phyloP scores from a whole-genome alignment of 441 rosid species.

The Macaranga tanarius region DNA sequence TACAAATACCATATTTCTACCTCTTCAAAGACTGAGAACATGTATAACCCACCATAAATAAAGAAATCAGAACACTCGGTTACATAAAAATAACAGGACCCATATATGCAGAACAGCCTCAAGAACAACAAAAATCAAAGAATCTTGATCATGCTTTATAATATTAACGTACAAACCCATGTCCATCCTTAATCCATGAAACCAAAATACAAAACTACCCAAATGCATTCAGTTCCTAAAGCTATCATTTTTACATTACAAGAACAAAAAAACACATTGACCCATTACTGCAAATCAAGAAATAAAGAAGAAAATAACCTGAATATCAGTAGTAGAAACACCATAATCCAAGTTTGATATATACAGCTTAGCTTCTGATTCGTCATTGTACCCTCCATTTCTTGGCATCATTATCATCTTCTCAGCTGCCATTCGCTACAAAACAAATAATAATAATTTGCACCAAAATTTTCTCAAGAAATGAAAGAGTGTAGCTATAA shows the following conservation, averaged over 20 bases:
- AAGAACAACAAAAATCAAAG: not conserved
- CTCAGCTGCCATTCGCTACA: constrained; percentile 10
- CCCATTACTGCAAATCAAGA: not conserved
- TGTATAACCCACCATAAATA: too few species aligned
- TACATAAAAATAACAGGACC: too few species aligned
- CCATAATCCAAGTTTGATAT: constrained; percentile 82
- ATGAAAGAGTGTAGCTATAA: too few species aligned
- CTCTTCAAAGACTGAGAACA: too few species aligned
- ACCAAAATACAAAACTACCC: not conserved
- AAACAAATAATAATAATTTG: not conserved
- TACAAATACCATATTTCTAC: too few species aligned
- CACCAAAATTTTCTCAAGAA: not conserved
- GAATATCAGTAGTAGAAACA: constrained; percentile 74
- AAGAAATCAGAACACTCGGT: too few species aligned
- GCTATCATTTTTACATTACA: too few species aligned
- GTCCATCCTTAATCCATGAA: not conserved
- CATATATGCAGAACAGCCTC: not conserved
- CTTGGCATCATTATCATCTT: constrained; percentile 3
- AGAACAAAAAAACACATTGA: not conserved
- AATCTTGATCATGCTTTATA: not conserved
- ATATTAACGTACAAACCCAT: not conserved
- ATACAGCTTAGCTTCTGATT: constrained; percentile 78
- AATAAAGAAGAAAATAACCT: constrained; percentile 36
- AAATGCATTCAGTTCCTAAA: not conserved
- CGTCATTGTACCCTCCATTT: constrained; percentile 23